Percentiles rank a stretch among this genome's conserved stretches.
Conservation (phyloP, 2,329 filamentous ascomycete genomes). For the Orbilia brochopaga region DNA sequence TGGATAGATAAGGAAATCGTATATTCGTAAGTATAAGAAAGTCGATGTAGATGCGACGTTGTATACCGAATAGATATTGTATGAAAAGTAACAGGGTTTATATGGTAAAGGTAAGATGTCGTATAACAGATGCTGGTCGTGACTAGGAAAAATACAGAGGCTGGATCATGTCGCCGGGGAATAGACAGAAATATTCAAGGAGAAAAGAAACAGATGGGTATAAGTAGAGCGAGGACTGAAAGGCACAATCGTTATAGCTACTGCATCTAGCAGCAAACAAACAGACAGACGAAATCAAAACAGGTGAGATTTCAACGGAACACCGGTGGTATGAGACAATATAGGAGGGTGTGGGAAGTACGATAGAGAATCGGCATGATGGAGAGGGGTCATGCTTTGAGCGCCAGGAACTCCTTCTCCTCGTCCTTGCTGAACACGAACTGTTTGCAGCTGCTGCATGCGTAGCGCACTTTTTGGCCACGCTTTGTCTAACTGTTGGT, state of each 20-base stretch:
- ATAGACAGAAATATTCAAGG: not conserved
- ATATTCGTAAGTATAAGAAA: too few relatives aligned
- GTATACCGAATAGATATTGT: too few relatives aligned
- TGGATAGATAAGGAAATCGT: too few relatives aligned
- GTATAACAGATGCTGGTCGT: too few relatives aligned
- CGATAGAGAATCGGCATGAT: not conserved
- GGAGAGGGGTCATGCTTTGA: too few relatives aligned
- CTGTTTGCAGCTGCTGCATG: constrained; percentile 42
- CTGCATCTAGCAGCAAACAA: not conserved
- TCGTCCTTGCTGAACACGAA: constrained; percentile 44
- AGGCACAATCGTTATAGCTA: not conserved
- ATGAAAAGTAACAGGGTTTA: not conserved
- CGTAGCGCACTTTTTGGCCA: constrained; percentile 36
- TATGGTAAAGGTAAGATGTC: not conserved
- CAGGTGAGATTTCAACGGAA: not conserved
- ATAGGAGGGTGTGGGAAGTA: not conserved
- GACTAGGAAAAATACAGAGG: not conserved
- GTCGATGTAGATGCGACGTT: too few relatives aligned
- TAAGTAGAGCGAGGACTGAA: not conserved
- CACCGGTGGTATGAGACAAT: not conserved
- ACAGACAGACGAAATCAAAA: not conserved
- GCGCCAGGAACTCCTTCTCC: constrained; percentile 24
- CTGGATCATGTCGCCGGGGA: not conserved
- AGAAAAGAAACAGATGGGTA: not conserved
- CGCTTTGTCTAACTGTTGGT: constrained; percentile 20